phyloP scores from a whole-genome alignment of 2,329 filamentous ascomycete genomes.

The Colletotrichum cereale region DNA sequence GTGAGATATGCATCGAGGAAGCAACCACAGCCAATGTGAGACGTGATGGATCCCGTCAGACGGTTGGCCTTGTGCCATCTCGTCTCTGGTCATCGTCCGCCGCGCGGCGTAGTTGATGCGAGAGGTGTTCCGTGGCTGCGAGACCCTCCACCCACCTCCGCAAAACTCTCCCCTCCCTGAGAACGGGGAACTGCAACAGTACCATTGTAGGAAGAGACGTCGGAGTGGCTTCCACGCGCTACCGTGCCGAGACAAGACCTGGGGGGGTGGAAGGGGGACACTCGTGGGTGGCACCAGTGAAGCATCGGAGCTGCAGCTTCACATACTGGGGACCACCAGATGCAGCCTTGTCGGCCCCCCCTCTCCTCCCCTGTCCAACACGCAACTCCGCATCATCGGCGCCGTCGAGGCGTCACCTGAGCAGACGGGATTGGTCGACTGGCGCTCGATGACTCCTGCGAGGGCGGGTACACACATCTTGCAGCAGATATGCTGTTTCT shows the following conservation, averaged over 20 bases:
- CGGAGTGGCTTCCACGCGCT: slow-evolving; percentile 18
- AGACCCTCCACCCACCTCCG: slow-evolving; percentile 18
- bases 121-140: slow-evolving; percentile 11
- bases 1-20: background rate
- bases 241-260: slow-evolving; percentile 26
- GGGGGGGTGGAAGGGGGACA: background rate
- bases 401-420: slow-evolving; percentile 37
- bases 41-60: slow-evolving; percentile 13
- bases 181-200: background rate
- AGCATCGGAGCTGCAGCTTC: slow-evolving; percentile 30
- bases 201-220: background rate
- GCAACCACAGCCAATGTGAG: slow-evolving; percentile 1
- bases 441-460: slow-evolving; percentile 35
- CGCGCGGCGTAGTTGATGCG: background rate
- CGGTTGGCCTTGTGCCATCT: slow-evolving; percentile 19
- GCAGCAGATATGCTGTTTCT: slow-evolving; percentile 39
- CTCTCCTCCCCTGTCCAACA: slow-evolving; percentile 23
- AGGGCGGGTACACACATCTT: slow-evolving; percentile 39
- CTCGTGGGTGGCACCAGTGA: slow-evolving; percentile 22
- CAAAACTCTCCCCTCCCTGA: background rate
- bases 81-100: slow-evolving; percentile 6
- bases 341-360: slow-evolving; percentile 38
- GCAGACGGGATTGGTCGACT: slow-evolving; percentile 32
- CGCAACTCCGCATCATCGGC: slow-evolving; percentile 41
- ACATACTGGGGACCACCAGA: slow-evolving; percentile 29